A percentile compares a stretch with the other conserved stretches of the same genome.
Evolutionary conservation across 495 filamentous ascomycete genomes (phyloP).

Genomic region (Viridothelium virens): DNA sequence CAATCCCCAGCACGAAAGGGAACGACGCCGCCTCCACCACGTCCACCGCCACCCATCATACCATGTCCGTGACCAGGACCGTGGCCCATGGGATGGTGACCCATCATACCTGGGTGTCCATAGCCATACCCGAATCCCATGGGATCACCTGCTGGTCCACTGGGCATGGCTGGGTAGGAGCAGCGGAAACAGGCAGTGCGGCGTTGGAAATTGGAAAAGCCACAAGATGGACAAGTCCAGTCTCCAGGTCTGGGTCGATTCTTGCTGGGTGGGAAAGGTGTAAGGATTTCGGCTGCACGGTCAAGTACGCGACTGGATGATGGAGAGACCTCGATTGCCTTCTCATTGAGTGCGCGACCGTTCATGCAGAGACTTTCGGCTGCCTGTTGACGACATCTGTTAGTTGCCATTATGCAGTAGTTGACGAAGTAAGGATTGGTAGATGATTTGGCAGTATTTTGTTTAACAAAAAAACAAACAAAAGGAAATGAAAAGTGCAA

Average conservation of each 20-base stretch:
- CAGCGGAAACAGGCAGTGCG: conserved; percentile 98
- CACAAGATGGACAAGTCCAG: conserved; percentile 96
- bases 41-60: conserved; percentile 61
- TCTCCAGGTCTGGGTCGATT: conserved; percentile 94
- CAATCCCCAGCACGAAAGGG: conserved; percentile 97
- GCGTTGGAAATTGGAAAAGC: conserved; percentile 91
- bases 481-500: background rate
- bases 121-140: conserved; percentile 73
- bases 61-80: conserved; percentile 66
- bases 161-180: conserved; percentile 86
- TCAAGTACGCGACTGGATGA: conserved; percentile 89
- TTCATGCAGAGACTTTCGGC: conserved; percentile 99
- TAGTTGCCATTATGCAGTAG: background rate
- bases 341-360: conserved; percentile 92
- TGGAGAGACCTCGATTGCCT: conserved; percentile 95
- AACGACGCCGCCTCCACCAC: conserved; percentile 75
- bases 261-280: conserved; percentile 95
- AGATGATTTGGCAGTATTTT: too few relatives aligned
- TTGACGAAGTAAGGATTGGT: too few relatives aligned
- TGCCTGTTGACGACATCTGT: conserved; percentile 29
- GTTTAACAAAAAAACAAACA: too few relatives aligned
- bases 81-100: conserved; percentile 71
- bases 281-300: conserved; percentile 77
- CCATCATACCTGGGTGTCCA: conserved; percentile 70
- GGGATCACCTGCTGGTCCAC: conserved; percentile 61